Percentiles rank a stretch among this genome's conserved stretches.
Conservation (phyloP, 78 protist genomes). For the Dictyostelium capitatum region DNA sequence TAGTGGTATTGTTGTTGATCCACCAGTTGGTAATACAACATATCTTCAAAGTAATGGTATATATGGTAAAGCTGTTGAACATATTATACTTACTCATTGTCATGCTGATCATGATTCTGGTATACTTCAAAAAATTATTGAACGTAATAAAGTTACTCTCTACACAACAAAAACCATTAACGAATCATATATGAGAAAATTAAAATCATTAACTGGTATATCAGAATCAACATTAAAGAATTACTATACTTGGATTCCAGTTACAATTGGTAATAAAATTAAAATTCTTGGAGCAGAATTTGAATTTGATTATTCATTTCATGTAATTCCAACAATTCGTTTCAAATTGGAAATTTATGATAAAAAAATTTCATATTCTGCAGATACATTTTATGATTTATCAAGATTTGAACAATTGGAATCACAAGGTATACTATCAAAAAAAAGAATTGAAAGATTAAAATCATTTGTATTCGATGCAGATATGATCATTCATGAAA, state of each 20-base stretch:
- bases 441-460: conserved; percentile 49
- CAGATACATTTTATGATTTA: conserved; percentile 83
- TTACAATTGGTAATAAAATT: conserved; percentile 73
- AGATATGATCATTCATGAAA: conserved; percentile 84
- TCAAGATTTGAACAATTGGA: conserved; percentile 43
- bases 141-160: conserved; percentile 66
- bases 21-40: conserved; percentile 74
- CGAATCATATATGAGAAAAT: conserved; percentile 80
- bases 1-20: conserved; percentile 83
- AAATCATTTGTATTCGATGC: conserved; percentile 78
- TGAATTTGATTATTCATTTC: conserved; percentile 82
- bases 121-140: conserved; percentile 75
- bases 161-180: conserved; percentile 83
- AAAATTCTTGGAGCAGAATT: conserved; percentile 77
- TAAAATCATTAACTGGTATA: conserved; percentile 68
- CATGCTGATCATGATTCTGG: conserved; percentile 93
- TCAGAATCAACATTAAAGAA: background rate
- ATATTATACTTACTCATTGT: conserved; percentile 88
- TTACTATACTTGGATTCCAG: conserved; percentile 77
- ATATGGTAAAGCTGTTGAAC: conserved; percentile 51
- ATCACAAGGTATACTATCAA: conserved; percentile 32
- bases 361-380: conserved; percentile 64
- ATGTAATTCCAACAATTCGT: conserved; percentile 84
- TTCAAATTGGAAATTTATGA: conserved; percentile 49
- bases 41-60: conserved; percentile 59